Evolutionary conservation across 495 filamentous ascomycete species (phyloP), one percentile per base, ranked within the genome.

Genomic region (Lichenothelia convexa): DNA sequence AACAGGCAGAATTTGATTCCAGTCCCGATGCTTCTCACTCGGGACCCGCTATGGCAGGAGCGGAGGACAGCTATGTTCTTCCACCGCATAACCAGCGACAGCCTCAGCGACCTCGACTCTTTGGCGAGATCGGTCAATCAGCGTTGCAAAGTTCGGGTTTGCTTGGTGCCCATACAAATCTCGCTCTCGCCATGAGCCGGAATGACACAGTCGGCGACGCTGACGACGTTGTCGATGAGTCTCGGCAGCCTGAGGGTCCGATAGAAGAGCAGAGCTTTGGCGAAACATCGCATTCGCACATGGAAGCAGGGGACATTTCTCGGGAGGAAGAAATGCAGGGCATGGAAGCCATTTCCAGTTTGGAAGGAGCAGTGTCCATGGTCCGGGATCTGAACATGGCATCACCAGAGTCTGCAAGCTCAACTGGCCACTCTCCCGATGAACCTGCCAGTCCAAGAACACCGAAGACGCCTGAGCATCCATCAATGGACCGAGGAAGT

Each of bases 51-150:
- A 19, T 40, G 13, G 19, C 19, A 3, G 15, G 23, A 23, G 4
- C n/a, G 18, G 12, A 58, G 17, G 49, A 62, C 16, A 55, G 34
- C 21, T 32, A 45, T 4, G 30, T 42, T 15, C 8, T 41, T 18
- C 42, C 42, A 15, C 34, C 27, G 21, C 40, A 16, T 16, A 37
- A 35, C n/a, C n/a, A n/a, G 24, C 24, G 13, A 13, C 24, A 13
- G 20, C 42, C 42, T 13, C 34, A 32, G 21, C 40, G 16, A 16
- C 34, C 35, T 11, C 71, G 75, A 20, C 62, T 93, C 3, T 92
- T 87, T 57, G 84, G 85, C 0, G 83, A 93, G 53, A 75, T 93
- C 34, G 71, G 70, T 18, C 51, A 62, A 9, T 81, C 81, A 5
- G 75, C 70, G 8, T 51, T 89, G 3, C 65, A 70, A 16, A 86